Evolutionary conservation across 345 rosid genomes (phyloP), one percentile per base, ranked within the genome.

Genomic region (Salix viminalis): DNA sequence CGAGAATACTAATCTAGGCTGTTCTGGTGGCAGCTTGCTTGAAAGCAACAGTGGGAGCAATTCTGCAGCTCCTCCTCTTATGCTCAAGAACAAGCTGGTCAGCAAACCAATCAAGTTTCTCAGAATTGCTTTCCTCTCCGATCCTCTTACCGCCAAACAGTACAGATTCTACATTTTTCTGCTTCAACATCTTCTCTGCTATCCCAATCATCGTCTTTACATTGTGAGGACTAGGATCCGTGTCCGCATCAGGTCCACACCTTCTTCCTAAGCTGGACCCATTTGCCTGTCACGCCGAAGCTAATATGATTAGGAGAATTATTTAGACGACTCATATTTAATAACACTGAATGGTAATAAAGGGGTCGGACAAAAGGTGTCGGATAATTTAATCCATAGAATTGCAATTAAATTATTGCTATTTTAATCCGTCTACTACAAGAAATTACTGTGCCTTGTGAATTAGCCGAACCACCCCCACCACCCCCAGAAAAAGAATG

Each of bases 21-120:
- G 87, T 50, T 58, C 84, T 81, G 24, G 80, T 81, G 58, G 85
- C 81, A 44, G 91, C 88, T 86, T 93, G 96, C 87, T 95, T 95
- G 90, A 95, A 91, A 50, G 93, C 98, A 66, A 95, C 98, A 80
- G 99, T 95, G 84, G 99, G 99, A 82, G 98, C 94, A 14, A 95
- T 93, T 78, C 99, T 84, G 82, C 89, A 84, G 79, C 92, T 91
- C 87, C 99, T 89, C 89, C 92, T 90, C 88, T 90, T 92, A 85
- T 95, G 98, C 81, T 95, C 99, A 30, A 87, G 85, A 66, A 95
- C 94, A 67, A 95, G 94, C 76, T 93, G 97, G 24, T 87, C 86
- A 1, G 98, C 98, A 60, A 95, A 83, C 96, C 96, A 90, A 48
- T 95, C 99, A 0, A 95, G 88, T 79, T 91, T 95, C 87, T 93